A percentile compares a stretch with the other conserved stretches of the same genome.
phyloP scores from a whole-genome alignment of 352 stramenopile genomes.

The Blastocystis sp. region DNA sequence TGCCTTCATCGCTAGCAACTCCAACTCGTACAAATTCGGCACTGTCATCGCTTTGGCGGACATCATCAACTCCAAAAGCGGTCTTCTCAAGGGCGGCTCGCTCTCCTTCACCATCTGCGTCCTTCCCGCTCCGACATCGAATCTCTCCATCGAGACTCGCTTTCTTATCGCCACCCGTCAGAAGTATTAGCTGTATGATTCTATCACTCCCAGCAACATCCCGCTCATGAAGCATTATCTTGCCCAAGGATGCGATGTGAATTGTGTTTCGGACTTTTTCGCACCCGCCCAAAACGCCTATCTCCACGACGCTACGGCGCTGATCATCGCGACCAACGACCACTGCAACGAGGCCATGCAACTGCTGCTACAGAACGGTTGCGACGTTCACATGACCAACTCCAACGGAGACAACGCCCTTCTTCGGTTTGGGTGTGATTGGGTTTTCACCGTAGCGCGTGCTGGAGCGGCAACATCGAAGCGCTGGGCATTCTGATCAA shows the following conservation, averaged over 20 bases:
- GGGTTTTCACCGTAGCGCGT: conserved; percentile 21
- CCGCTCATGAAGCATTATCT: neutral
- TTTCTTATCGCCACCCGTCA: conserved; percentile 41
- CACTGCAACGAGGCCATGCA: conserved; percentile 14
- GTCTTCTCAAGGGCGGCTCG: neutral
- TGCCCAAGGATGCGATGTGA: conserved; percentile 14
- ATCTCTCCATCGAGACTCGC: conserved; percentile 9
- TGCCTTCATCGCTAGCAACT: neutral
- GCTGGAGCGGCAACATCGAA: conserved; percentile 39
- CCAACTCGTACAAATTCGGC: conserved; percentile 19
- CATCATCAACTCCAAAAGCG: conserved; percentile 3
- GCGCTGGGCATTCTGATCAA: conserved; percentile 12
- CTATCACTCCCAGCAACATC: conserved; percentile 19
- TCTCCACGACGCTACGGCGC: conserved; percentile 34
- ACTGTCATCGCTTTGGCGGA: conserved; percentile 22
- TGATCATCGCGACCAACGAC: conserved; percentile 25
- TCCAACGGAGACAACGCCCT: conserved; percentile 44
- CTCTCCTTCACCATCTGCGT: conserved; percentile 29
- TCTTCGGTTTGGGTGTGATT: neutral
- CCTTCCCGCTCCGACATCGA: neutral
- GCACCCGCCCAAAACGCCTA: neutral
- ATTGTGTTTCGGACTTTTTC: conserved; percentile 62
- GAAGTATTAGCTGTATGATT: neutral
- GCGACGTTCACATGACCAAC: conserved; percentile 22
- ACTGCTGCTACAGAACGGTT: conserved; percentile 1